These are phyloP conservation scores for Dalbergia oliveri DNA, from an alignment of 306 rosid genomes.

Conservation along the genomic window DNA sequence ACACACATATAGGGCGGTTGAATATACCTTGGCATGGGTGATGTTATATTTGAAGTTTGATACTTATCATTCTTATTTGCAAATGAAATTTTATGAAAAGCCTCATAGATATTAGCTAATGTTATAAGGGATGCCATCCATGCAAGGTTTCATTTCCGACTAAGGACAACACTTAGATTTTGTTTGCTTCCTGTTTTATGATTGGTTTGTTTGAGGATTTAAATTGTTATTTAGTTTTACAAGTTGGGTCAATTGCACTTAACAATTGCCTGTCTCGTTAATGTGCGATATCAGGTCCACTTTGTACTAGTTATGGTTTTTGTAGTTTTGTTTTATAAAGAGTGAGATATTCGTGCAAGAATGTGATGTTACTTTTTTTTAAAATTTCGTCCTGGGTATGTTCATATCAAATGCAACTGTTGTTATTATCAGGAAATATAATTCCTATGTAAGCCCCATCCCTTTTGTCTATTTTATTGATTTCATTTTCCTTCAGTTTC, in stretches of 20 bases:
- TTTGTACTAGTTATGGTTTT: neutral
- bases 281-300: neutral
- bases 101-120: constrained; percentile 19
- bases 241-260: neutral
- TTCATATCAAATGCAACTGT: neutral
- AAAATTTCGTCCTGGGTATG: neutral
- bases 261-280: constrained; percentile 17
- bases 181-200: constrained; percentile 19
- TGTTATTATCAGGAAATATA: neutral
- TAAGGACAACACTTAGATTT: neutral
- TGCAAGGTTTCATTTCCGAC: constrained; percentile 13
- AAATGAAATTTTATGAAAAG: constrained; percentile 19
- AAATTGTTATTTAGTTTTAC: constrained; percentile 2
- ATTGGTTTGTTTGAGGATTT: constrained; percentile 27
- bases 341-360: neutral
- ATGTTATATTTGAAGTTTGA: constrained; percentile 9
- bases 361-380: neutral
- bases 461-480: neutral
- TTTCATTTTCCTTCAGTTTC: constrained; percentile 4
- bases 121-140: constrained; percentile 1
- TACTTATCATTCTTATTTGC: constrained; percentile 1
- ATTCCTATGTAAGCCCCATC: constrained; percentile 13
- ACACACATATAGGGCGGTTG: neutral
- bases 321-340: neutral
- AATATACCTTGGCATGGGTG: constrained; percentile 1